These are phyloP conservation scores for Zhuliangozyma blackwelliae DNA, from an alignment of 1,139 yeast genomes.

Conservation along the genomic window DNA sequence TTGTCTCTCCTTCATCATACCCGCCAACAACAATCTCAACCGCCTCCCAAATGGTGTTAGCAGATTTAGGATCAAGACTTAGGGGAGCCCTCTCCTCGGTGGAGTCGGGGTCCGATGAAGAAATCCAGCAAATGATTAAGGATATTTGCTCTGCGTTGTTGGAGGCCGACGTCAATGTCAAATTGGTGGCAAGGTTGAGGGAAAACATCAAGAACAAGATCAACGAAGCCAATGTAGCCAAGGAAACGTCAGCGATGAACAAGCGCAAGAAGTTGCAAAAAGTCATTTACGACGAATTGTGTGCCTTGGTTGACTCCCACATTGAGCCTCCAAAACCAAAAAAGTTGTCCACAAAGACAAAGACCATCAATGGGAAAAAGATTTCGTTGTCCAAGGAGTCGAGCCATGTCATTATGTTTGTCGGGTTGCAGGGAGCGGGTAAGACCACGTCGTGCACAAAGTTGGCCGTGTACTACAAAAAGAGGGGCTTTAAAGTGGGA, in stretches of 20 bases:
- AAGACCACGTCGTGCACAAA: slow-evolving; percentile 97
- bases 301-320: slow-evolving; percentile 70
- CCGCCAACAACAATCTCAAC: background rate
- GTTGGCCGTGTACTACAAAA: slow-evolving; percentile 88
- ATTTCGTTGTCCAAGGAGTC: slow-evolving; percentile 25
- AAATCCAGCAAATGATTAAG: slow-evolving; percentile 59
- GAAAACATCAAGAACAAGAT: slow-evolving; percentile 62
- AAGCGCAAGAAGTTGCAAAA: slow-evolving; percentile 83
- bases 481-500: slow-evolving; percentile 92
- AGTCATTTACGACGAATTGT: slow-evolving; percentile 89
- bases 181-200: slow-evolving; percentile 72
- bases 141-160: slow-evolving; percentile 86
- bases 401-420: slow-evolving; percentile 82
- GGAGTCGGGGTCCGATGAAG: slow-evolving; percentile 39
- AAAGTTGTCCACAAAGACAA: slow-evolving; percentile 38
- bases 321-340: slow-evolving; percentile 80
- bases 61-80: slow-evolving; percentile 87
- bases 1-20: background rate
- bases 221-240: slow-evolving; percentile 42
- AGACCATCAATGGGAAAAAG: slow-evolving; percentile 28
- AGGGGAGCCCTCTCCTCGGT: slow-evolving; percentile 68
- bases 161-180: slow-evolving; percentile 89
- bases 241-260: slow-evolving; percentile 48
- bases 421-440: slow-evolving; percentile 98
- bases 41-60: slow-evolving; percentile 67